Evolutionary conservation across 1,284 basidiomycete genomes (phyloP).

Genomic region (Chalciporus sp.): DNA sequence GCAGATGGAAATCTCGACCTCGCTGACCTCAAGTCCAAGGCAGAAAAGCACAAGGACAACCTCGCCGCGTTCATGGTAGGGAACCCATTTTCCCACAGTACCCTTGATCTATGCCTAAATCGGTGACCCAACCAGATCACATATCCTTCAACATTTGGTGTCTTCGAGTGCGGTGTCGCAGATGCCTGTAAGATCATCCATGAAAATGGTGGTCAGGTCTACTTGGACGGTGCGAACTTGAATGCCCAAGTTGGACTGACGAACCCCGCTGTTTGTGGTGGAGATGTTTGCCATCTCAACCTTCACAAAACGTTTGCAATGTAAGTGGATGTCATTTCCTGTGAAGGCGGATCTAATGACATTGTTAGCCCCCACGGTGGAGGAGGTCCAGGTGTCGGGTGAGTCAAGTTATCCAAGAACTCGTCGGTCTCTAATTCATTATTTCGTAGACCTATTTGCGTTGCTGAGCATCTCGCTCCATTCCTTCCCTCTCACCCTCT

Average conservation of each 20-base stretch:
- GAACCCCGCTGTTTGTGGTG: slow-evolving; percentile 93
- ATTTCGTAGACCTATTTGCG: slow-evolving; percentile 82
- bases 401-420: slow-evolving; percentile 20
- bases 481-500: slow-evolving; percentile 95
- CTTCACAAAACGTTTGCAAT: slow-evolving; percentile 96
- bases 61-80: slow-evolving; percentile 94
- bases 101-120: slow-evolving; percentile 4
- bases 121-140: slow-evolving; percentile 61
- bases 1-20: slow-evolving; percentile 89
- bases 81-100: slow-evolving; percentile 25
- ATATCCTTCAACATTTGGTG: slow-evolving; percentile 95
- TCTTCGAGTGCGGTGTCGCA: slow-evolving; percentile 92
- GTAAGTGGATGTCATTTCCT: slow-evolving; percentile 41
- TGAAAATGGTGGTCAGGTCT: slow-evolving; percentile 95
- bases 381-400: slow-evolving; percentile 94
- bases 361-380: slow-evolving; percentile 86
- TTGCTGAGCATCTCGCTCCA: slow-evolving; percentile 89
- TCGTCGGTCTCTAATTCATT: slow-evolving; percentile 4
- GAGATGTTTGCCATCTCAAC: slow-evolving; percentile 98
- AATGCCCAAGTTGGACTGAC: slow-evolving; percentile 97
- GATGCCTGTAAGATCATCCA: slow-evolving; percentile 94
- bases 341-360: slow-evolving; percentile 8
- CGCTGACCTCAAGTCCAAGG: slow-evolving; percentile 83
- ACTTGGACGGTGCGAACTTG: slow-evolving; percentile 95
- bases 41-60: slow-evolving; percentile 88